Percentiles rank a stretch among this genome's conserved stretches.
phyloP scores from a whole-genome alignment of 176 grass and related monocot genomes.

The Oropetium thomaeum region DNA sequence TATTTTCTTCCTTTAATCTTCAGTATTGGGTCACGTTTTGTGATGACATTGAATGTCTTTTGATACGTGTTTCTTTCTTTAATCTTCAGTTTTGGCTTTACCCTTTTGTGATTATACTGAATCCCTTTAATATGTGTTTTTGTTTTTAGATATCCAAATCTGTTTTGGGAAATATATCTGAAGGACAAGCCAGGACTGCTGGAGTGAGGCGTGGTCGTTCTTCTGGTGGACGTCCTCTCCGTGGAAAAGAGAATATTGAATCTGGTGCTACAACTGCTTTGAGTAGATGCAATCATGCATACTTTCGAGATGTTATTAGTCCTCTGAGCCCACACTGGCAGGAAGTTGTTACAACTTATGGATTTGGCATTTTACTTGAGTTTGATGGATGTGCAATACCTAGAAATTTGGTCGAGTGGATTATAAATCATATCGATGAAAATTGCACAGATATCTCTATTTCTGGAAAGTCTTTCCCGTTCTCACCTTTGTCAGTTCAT shows the following conservation, averaged over 20 bases:
- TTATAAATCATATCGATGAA: background rate
- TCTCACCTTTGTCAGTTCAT: background rate
- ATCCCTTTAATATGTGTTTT: no score
- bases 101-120: no score
- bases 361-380: background rate
- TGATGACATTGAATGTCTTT: no score
- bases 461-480: background rate
- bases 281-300: background rate
- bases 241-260: background rate
- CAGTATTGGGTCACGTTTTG: no score
- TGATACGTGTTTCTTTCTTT: no score
- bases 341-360: background rate
- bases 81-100: no score
- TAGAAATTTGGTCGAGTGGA: background rate
- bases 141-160: no score
- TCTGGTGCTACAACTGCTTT: background rate
- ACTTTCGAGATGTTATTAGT: background rate
- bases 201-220: no score
- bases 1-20: no score
- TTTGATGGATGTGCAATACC: background rate
- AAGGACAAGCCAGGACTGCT: no score
- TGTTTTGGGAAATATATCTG: no score
- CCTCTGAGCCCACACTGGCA: background rate
- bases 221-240: no score
- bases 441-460: background rate